Base-by-base conservation (phyloP, 352 stramenopile species). In the Phytopythium boreale region DNA sequence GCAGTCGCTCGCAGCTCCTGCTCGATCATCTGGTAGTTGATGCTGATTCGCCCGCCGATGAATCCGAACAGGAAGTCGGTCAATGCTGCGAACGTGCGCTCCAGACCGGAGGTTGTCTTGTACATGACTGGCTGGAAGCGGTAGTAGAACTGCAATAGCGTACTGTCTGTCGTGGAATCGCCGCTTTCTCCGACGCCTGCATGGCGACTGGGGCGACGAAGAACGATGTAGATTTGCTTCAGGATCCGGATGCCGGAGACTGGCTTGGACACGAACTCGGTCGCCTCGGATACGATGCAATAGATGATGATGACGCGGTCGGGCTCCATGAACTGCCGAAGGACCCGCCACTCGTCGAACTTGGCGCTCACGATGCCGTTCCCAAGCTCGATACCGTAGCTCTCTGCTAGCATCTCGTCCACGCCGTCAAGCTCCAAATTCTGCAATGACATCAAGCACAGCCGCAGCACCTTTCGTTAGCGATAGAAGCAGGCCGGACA, bases 401-500 rank as follows among this genome's bases (percentile, higher is more conserved):
- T 36, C 12, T 36, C 31, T 12, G 53, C 36, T 0, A 60, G 27
- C 34, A 39, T 49, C 26, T 49, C 22, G 20, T 46, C n/a, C 6
- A n/a, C 31, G 6, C 34, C 31, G 20, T 60, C 27, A n/a, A 24
- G 0, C 14, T 39, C 22, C n/a, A 46, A 4, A 36, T 20, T 27
- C 51, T 58, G 15, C 19, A 17, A 11, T n/a, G 10, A 0, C 15
- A n/a, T n/a, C 12, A 27, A 29, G 0, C 43, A 15, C 46, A 52
- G 8, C 31, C 2, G 0, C 24, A 50, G 10, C 43, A 50, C 19
- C 29, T 8, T 34, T 1, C 4, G 24, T 34, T 36, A 53, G 22
- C 15, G 24, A 53, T 20, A n/a, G n/a, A 61, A 72, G 44, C 72
- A 64, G 31, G 71, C 77, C 24, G 70, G 62, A 34, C 29, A 34